phyloP scores from a whole-genome alignment of 768 basidiomycete genomes.

The Mycena polygramma region DNA sequence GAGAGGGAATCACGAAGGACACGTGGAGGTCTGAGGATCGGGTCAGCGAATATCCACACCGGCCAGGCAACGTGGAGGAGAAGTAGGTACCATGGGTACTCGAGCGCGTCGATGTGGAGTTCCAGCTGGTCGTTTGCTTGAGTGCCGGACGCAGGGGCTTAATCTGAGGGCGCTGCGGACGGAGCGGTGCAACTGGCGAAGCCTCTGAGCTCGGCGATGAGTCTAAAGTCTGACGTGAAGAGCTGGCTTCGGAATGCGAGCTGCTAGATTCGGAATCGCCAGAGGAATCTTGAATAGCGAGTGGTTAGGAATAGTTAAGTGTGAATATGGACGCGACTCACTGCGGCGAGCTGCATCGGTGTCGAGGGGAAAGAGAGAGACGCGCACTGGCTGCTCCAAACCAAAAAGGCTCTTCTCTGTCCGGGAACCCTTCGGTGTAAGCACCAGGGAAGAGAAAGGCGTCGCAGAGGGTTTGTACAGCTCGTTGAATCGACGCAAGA shows the following conservation, averaged over 20 bases:
- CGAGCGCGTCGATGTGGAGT: conserved; percentile 25
- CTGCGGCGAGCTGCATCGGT: not conserved
- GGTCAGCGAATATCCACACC: not conserved
- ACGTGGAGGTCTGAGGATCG: conserved; percentile 27
- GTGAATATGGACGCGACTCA: not conserved
- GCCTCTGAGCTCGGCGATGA: conserved; percentile 19
- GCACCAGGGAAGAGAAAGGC: not conserved
- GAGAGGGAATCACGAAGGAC: conserved; percentile 32
- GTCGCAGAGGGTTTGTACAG: conserved; percentile 27
- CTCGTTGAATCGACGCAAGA: conserved; percentile 32
- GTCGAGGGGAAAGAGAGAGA: conserved; percentile 21
- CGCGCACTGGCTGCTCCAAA: conserved; percentile 13
- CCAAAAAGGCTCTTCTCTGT: conserved; percentile 3
- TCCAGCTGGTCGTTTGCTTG: conserved; percentile 35
- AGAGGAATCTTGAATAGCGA: conserved; percentile 5
- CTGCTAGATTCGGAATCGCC: conserved; percentile 31
- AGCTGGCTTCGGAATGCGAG: conserved; percentile 32
- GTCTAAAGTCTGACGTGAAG: conserved; percentile 33
- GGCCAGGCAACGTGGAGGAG: not conserved
- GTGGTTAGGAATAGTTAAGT: not conserved
- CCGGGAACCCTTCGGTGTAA: not conserved
- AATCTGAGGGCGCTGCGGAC: conserved; percentile 19
- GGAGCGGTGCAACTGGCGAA: not conserved
- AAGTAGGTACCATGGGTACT: conserved; percentile 26
- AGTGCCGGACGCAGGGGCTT: conserved; percentile 35